Percentiles rank a stretch among this genome's conserved stretches.
Conservation (phyloP, 23 red algal genomes). For the Pyropia haitanensis region DNA sequence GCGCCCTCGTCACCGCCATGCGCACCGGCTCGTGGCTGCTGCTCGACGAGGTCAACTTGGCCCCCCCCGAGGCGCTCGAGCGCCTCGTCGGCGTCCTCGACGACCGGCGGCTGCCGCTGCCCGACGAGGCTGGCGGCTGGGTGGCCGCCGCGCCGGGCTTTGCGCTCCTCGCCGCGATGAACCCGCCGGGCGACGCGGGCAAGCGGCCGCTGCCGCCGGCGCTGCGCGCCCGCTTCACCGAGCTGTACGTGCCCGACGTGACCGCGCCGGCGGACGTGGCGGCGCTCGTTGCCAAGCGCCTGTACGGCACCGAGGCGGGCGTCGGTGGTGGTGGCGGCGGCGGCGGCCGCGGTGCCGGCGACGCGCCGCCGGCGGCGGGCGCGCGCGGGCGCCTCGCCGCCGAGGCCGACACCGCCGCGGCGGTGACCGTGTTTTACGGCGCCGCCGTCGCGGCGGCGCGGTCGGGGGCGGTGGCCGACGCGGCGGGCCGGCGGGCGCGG, state of each 20-base stretch:
- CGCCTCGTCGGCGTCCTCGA: constrained; percentile 75
- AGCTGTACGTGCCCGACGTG: constrained; percentile 58
- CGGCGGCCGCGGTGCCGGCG: background rate
- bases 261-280: constrained; percentile 31
- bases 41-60: constrained; percentile 96
- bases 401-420: constrained; percentile 25
- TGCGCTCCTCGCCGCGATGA: constrained; percentile 84
- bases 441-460: constrained; percentile 14
- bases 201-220: constrained; percentile 54
- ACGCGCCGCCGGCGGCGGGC: background rate
- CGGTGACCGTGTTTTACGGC: constrained; percentile 59
- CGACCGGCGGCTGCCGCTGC: constrained; percentile 28
- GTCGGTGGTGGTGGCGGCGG: background rate
- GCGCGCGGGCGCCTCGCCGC: background rate
- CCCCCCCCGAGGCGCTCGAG: constrained; percentile 82
- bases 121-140: constrained; percentile 24
- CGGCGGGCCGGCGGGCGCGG: constrained; percentile 25
- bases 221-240: constrained; percentile 68
- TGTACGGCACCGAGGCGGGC: constrained; percentile 1
- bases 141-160: constrained; percentile 48
- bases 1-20: constrained; percentile 74
- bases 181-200: constrained; percentile 79
- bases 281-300: constrained; percentile 21
- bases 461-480: constrained; percentile 29
- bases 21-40: constrained; percentile 75